A percentile compares a stretch with the other conserved stretches of the same genome.
These are phyloP conservation scores for Trichophyton schoenleinii DNA, from an alignment of 2,329 filamentous ascomycete genomes.

Conservation along the genomic window DNA sequence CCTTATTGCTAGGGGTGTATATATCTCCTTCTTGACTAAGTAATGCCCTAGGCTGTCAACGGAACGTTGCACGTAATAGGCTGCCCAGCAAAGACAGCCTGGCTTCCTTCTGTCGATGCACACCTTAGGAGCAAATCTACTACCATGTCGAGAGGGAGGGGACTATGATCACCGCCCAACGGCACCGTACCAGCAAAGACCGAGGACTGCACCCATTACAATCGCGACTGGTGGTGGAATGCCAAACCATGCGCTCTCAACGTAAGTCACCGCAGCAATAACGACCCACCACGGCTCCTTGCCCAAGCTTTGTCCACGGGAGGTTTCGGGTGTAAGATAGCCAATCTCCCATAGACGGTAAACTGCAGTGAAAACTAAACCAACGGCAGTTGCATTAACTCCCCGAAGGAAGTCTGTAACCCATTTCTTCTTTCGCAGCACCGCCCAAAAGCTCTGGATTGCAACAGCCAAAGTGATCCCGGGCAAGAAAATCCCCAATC, in stretches of 20 bases:
- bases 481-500: constrained; percentile 31
- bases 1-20: no score
- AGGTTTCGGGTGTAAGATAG: constrained; percentile 40
- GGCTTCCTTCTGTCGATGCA: no score
- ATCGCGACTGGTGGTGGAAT: constrained; percentile 35
- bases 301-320: constrained; percentile 41
- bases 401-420: constrained; percentile 43
- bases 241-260: constrained; percentile 37
- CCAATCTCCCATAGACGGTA: constrained; percentile 53
- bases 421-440: constrained; percentile 34
- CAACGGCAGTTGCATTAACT: constrained; percentile 48
- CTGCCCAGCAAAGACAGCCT: no score
- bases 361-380: constrained; percentile 51
- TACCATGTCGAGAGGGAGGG: no score
- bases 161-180: constrained; percentile 16
- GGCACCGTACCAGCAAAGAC: constrained; percentile 37
- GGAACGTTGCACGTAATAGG: no score
- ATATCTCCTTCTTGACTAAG: no score
- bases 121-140: background rate
- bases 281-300: constrained; percentile 54
- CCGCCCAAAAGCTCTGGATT: constrained; percentile 42
- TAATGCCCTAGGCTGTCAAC: no score
- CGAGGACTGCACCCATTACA: constrained; percentile 36
- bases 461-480: constrained; percentile 25
- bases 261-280: constrained; percentile 41